Evolutionary conservation across 2,329 filamentous ascomycete genomes (phyloP).

Genomic region (Fragosphaeria purpurea): DNA sequence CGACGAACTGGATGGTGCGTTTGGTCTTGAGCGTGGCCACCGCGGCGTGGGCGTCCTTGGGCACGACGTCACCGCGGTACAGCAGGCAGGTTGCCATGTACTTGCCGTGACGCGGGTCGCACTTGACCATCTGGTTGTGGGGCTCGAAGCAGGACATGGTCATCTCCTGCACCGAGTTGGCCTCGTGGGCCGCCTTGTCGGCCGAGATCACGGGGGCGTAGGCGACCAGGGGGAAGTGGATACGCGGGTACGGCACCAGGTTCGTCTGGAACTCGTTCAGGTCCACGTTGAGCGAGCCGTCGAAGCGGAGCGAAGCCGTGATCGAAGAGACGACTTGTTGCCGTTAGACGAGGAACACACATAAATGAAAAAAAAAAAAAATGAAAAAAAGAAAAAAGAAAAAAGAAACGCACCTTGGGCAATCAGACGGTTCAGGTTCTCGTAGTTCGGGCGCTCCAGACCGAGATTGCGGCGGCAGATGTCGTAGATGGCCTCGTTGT

Average conservation of each 20-base stretch:
- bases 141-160: conserved; percentile 99
- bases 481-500: conserved; percentile 99
- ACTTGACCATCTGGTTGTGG: conserved; percentile 99
- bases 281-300: conserved; percentile 97
- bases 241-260: conserved; percentile 95
- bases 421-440: conserved; percentile 98
- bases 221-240: conserved; percentile 97
- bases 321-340: conserved; percentile 82
- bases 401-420: conserved; percentile 46
- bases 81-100: conserved; percentile 99
- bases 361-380: not conserved
- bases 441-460: conserved; percentile 94
- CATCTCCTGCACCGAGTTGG: conserved; percentile 97
- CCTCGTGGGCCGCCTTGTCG: conserved; percentile 92
- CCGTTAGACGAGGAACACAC: too few relatives aligned
- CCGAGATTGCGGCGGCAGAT: conserved; percentile 97
- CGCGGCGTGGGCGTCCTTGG: conserved; percentile 86
- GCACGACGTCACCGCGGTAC: conserved; percentile 96
- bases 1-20: conserved; percentile 97
- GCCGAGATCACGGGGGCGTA: conserved; percentile 92
- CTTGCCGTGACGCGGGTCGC: conserved; percentile 95
- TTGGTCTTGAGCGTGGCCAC: conserved; percentile 98
- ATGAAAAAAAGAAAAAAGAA: not conserved
- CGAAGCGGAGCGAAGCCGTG: conserved; percentile 95
- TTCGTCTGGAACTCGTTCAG: conserved; percentile 99